Percentiles rank a stretch among this genome's conserved stretches.
Evolutionary conservation across 2,329 filamentous ascomycete genomes (phyloP).

Genomic region (Ophiocordyceps unilateralis): DNA sequence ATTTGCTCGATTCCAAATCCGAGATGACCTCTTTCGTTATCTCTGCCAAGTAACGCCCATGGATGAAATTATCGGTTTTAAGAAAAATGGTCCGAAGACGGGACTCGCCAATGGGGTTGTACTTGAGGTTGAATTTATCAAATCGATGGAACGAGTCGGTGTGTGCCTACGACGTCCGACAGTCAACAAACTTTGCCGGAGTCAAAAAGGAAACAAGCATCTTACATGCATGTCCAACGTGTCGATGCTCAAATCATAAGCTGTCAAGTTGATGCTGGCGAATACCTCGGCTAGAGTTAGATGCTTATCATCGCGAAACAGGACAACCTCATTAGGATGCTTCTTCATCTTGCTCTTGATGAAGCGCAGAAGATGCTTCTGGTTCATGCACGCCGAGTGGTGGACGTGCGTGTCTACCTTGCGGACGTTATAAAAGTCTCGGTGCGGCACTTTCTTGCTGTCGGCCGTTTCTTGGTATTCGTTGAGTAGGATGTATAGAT

Average conservation of each 20-base stretch:
- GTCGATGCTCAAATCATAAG: conserved; percentile 95
- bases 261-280: conserved; percentile 90
- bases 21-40: conserved; percentile 97
- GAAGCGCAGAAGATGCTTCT: conserved; percentile 93
- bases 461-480: conserved; percentile 97
- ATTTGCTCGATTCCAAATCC: conserved; percentile 95
- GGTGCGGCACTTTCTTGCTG: conserved; percentile 91
- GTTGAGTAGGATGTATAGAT: conserved; percentile 81
- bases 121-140: conserved; percentile 98
- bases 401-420: conserved; percentile 99
- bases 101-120: conserved; percentile 93
- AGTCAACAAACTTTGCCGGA: neutral
- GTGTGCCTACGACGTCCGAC: conserved; percentile 45
- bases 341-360: conserved; percentile 99
- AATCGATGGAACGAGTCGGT: conserved; percentile 97
- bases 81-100: conserved; percentile 93
- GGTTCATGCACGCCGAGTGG: conserved; percentile 98
- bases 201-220: conserved; percentile 6
- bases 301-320: conserved; percentile 82
- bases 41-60: conserved; percentile 87
- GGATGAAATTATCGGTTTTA: conserved; percentile 96
- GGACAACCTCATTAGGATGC: conserved; percentile 79
- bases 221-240: conserved; percentile 95
- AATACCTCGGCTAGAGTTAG: conserved; percentile 88
- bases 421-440: conserved; percentile 97